Conservation (phyloP, 345 rosid species). For the Lumnitzera littorea region DNA sequence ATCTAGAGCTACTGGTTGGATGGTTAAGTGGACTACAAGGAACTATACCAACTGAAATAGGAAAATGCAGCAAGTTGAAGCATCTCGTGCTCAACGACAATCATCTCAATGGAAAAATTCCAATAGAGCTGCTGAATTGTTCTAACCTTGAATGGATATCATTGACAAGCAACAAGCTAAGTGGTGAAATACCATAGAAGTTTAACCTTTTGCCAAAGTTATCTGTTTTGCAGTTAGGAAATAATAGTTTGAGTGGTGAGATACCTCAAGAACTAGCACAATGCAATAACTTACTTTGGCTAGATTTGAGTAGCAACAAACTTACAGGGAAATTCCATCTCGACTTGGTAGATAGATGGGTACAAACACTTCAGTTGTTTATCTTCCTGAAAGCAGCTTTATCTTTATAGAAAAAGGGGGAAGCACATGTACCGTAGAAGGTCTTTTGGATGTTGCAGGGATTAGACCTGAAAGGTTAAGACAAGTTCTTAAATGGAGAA, state of each 20-base stretch:
- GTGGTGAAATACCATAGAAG: conserved; percentile 57
- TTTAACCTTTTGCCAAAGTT: conserved; percentile 59
- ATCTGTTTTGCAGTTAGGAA: conserved; percentile 92
- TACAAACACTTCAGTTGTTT: conserved; percentile 68
- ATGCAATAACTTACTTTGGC: conserved; percentile 86
- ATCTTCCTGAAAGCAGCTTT: conserved; percentile 71
- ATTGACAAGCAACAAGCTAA: conserved; percentile 67
- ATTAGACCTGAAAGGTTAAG: conserved; percentile 80
- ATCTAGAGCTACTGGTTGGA: conserved; percentile 83
- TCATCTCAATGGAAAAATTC: conserved; percentile 70
- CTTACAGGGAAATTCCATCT: conserved; percentile 89
- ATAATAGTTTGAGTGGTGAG: conserved; percentile 80
- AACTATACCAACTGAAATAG: conserved; percentile 62
- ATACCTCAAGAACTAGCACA: conserved; percentile 80
- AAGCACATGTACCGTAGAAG: conserved; percentile 88
- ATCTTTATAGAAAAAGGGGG: conserved; percentile 88
- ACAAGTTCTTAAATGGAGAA: conserved; percentile 63
- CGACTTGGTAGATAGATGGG: conserved; percentile 86
- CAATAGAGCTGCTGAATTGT: conserved; percentile 63
- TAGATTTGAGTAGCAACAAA: conserved; percentile 80
- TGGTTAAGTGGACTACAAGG: conserved; percentile 89
- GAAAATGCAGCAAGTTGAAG: conserved; percentile 14
- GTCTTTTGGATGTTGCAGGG: conserved; percentile 80
- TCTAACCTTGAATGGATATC: conserved; percentile 91
- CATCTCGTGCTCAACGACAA: conserved; percentile 83